A percentile compares a stretch with the other conserved stretches of the same genome.
Conservation (phyloP, 2,329 filamentous ascomycete species). For the Ophiostoma novo-ulmi region DNA sequence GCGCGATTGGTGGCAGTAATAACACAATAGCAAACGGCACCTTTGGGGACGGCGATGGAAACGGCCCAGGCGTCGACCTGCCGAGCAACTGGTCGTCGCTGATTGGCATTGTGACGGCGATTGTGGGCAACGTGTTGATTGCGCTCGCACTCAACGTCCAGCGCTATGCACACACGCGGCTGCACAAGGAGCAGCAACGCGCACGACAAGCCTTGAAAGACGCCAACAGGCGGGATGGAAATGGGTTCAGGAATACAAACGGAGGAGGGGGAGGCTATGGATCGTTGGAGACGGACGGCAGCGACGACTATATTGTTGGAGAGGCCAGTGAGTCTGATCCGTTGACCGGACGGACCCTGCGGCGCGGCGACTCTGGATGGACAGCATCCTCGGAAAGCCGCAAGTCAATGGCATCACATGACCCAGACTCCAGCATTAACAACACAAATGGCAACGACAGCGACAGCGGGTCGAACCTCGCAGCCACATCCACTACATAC, state of each 20-base stretch:
- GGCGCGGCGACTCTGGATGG: constrained; percentile 24
- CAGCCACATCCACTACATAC: constrained; percentile 54
- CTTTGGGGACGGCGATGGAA: constrained; percentile 25
- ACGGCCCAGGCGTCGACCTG: constrained; percentile 44
- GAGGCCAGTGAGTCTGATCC: constrained; percentile 46
- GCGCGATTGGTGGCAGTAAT: constrained; percentile 19
- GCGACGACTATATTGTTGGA: constrained; percentile 29
- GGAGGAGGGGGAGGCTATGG: neutral
- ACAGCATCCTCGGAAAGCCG: neutral
- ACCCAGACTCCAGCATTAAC: constrained; percentile 29
- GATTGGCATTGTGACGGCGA: constrained; percentile 90
- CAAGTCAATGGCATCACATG: constrained; percentile 19
- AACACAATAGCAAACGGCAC: constrained; percentile 22
- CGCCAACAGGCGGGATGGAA: neutral
- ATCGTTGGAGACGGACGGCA: constrained; percentile 30
- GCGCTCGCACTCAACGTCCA: constrained; percentile 95
- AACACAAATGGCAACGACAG: constrained; percentile 32
- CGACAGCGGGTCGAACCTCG: constrained; percentile 29
- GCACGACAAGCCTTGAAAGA: constrained; percentile 50
- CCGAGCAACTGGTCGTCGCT: constrained; percentile 76
- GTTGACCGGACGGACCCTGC: constrained; percentile 36
- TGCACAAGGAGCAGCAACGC: constrained; percentile 65
- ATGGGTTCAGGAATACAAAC: neutral
- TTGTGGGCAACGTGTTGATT: constrained; percentile 88
- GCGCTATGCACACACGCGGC: constrained; percentile 84